A percentile compares a stretch with the other conserved stretches of the same genome.
Conservation (phyloP, 371 early-diverging fungal species). For the Actinomortierella ambigua region DNA sequence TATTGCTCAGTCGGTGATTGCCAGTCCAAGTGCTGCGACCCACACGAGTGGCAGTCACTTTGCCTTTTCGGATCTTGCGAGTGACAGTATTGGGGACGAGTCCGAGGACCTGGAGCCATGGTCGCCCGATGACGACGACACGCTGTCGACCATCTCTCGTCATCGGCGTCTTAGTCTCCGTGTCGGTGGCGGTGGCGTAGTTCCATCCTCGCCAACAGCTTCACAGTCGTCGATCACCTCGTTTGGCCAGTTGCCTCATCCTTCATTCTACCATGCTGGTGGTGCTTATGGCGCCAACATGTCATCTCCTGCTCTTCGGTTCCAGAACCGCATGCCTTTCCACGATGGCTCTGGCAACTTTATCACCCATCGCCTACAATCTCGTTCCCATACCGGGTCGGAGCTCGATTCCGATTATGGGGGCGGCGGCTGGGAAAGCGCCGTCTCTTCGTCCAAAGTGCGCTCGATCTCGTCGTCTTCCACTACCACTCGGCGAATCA, state of each 20-base stretch:
- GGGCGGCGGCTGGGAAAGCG: constrained; percentile 29
- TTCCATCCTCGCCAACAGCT: constrained; percentile 7
- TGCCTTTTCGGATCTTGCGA: constrained; percentile 37
- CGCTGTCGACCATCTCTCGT: constrained; percentile 5
- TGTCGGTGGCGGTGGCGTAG: too few relatives aligned
- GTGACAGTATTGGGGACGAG: constrained; percentile 28
- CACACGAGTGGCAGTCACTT: constrained; percentile 6
- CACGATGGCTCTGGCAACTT: constrained; percentile 45
- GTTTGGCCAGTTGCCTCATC: constrained; percentile 25
- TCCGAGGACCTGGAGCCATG: constrained; percentile 37
- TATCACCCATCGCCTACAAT: constrained; percentile 1
- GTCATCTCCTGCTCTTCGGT: neutral
- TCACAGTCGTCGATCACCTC: too few relatives aligned
- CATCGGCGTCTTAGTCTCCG: constrained; percentile 3
- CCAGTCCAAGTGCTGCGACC: constrained; percentile 6
- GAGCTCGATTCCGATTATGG: too few relatives aligned
- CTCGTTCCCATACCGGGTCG: too few relatives aligned
- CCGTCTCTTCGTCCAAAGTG: too few relatives aligned
- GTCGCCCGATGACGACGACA: constrained; percentile 42
- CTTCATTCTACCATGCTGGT: constrained; percentile 21
- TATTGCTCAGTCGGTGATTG: constrained; percentile 8
- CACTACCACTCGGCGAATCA: too few relatives aligned
- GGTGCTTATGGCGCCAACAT: neutral
- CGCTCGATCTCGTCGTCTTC: too few relatives aligned
- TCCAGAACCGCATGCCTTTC: constrained; percentile 42